These are phyloP conservation scores for Crithidia sp. DNA, from an alignment of 208 protist genomes.

Conservation along the genomic window DNA sequence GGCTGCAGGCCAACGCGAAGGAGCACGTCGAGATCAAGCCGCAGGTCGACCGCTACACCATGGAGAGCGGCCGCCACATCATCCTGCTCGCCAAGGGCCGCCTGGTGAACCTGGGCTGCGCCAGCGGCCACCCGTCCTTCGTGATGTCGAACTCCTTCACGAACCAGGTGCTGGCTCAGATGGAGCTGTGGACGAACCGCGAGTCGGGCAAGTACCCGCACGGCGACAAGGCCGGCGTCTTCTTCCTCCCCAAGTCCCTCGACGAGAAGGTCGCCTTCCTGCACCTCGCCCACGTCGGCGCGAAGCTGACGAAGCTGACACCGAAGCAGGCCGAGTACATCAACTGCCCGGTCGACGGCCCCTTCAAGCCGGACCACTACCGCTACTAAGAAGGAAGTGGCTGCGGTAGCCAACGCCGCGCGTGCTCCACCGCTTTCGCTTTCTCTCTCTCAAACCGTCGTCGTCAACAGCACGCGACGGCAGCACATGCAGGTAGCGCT, in stretches of 20 bases:
- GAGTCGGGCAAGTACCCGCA: slow-evolving; percentile 93
- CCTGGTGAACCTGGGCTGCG: slow-evolving; percentile 99
- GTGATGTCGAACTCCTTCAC: slow-evolving; percentile 99
- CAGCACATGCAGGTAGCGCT: too few relatives aligned
- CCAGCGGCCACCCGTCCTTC: slow-evolving; percentile 99
- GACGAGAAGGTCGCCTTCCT: slow-evolving; percentile 99
- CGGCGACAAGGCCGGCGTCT: slow-evolving; percentile 93
- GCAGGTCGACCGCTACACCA: slow-evolving; percentile 98
- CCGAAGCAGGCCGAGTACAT: slow-evolving; percentile 98
- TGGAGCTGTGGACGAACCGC: slow-evolving; percentile 97
- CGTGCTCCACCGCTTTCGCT: too few relatives aligned
- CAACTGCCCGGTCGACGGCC: slow-evolving; percentile 95
- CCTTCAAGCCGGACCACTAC: slow-evolving; percentile 99
- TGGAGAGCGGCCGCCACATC: slow-evolving; percentile 95
- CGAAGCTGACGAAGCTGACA: slow-evolving; percentile 97
- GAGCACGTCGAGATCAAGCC: slow-evolving; percentile 98
- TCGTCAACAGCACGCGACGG: too few relatives aligned
- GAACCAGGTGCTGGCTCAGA: slow-evolving; percentile 99
- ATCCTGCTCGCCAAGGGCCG: slow-evolving; percentile 97
- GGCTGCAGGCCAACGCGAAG: slow-evolving; percentile 93
- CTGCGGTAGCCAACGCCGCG: too few relatives aligned
- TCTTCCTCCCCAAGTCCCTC: slow-evolving; percentile 98
- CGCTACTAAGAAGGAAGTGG: slow-evolving; percentile 94
- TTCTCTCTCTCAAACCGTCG: too few relatives aligned
- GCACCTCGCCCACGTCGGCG: slow-evolving; percentile 97